Evolutionary conservation across 345 rosid species (phyloP), one percentile per base, ranked within the genome.

Genomic region (Pseudoturritis turrita): DNA sequence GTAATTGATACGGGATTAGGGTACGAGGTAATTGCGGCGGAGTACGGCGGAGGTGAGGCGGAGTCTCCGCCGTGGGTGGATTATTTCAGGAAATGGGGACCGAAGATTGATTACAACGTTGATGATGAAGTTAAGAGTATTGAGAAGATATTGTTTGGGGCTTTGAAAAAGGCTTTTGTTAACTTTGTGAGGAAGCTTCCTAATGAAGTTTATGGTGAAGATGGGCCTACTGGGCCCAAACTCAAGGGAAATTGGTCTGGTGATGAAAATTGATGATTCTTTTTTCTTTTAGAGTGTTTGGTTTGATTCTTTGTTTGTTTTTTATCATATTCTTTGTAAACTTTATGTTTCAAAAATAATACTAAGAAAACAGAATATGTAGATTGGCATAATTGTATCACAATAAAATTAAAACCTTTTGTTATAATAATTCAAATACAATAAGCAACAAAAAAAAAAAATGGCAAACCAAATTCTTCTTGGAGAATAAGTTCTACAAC

Each of bases 201-300:
- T 6, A 25, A 60, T 46, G 90, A 90, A 76, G 78, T 87, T 11
- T 61, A 80, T 5, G 92, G 92, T 12, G 86, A 92, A 81, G 91
- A 92, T 71, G 96, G 98, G 68, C 96, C 98, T 11, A 88, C 92
- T 2, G 95, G 96, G 50, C 96, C 98, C 23, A 89, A 88, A 74
- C 46, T 76, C 18, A 89, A 92, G 61, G n/a, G 68, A 3, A 89
- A 61, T 63, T 92, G 95, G 96, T 40, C 26, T 29, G 85, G 83
- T 10, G 97, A 91, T 67, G 97, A 91, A 73, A 51, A 52, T 5
- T 86, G 68, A 84, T n/a, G 10, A 9, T 6, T 54, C 13, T 10
- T 39, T 0, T 21, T 15, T 14, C 10, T 0, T 7, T 21, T 23
- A 0, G 0, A 11, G 10, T 54, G 55, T 37, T 73, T 57, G 45